Evolutionary conservation across 2,329 filamentous ascomycete species (phyloP).

Genomic region (Albifimbria verrucaria): DNA sequence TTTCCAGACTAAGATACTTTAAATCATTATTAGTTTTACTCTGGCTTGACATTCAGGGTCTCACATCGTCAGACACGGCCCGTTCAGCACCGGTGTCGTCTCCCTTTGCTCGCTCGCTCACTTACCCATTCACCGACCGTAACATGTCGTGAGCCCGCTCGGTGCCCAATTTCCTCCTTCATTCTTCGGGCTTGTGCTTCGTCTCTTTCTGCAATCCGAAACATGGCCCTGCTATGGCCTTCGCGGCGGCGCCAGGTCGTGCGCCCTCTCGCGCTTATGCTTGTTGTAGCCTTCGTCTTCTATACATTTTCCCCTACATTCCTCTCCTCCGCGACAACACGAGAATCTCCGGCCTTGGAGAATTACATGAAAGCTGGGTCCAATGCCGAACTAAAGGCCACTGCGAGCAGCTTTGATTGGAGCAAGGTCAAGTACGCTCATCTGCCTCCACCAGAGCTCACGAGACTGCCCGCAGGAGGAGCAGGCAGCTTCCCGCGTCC

Average conservation of each 20-base stretch:
- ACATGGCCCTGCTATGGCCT: neutral
- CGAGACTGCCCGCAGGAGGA: constrained; percentile 18
- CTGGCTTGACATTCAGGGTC: no score
- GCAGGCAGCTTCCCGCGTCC: constrained; percentile 26
- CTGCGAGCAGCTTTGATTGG: constrained; percentile 34
- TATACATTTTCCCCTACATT: neutral
- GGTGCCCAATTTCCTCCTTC: no score
- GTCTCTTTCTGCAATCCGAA: no score
- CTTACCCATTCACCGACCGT: no score
- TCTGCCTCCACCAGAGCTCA: constrained; percentile 16
- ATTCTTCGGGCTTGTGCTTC: no score
- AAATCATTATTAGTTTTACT: no score
- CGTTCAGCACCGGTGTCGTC: no score
- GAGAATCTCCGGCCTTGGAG: neutral
- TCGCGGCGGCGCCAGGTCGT: neutral
- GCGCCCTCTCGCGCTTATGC: neutral
- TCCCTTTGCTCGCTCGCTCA: no score
- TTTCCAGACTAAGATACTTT: no score
- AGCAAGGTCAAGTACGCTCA: constrained; percentile 22
- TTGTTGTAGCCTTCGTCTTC: neutral
- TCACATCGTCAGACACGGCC: no score
- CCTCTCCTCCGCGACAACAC: neutral
- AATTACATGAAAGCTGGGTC: neutral
- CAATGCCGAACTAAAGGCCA: neutral
- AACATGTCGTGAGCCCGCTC: no score